phyloP scores from a whole-genome alignment of 371 early-diverging fungal genomes.

The Mortierella sp. region DNA sequence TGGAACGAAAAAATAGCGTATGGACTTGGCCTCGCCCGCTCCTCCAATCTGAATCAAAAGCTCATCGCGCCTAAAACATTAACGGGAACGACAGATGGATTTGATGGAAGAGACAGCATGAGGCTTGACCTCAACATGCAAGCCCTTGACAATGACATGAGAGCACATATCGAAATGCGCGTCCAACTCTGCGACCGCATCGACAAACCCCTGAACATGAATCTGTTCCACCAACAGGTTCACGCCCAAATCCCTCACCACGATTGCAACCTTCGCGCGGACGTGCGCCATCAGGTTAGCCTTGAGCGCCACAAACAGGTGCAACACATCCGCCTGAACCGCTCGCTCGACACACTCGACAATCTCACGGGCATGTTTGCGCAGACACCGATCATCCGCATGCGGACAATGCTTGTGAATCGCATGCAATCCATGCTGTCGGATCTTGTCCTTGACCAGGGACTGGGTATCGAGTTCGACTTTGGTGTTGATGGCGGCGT shows the following conservation, averaged over 20 bases:
- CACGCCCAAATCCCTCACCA: slow-evolving; percentile 19
- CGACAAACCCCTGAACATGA: slow-evolving; percentile 19
- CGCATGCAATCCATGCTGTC: background rate
- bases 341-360: slow-evolving; percentile 11
- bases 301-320: slow-evolving; percentile 31
- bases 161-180: slow-evolving; percentile 20
- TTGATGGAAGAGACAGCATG: slow-evolving; percentile 12
- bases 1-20: background rate
- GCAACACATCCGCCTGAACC: slow-evolving; percentile 22
- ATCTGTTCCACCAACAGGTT: slow-evolving; percentile 34
- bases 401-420: slow-evolving; percentile 18
- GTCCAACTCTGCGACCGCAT: slow-evolving; percentile 14
- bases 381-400: slow-evolving; percentile 10
- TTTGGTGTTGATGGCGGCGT: slow-evolving; percentile 21
- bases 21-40: background rate
- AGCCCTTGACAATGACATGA: slow-evolving; percentile 29
- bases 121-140: slow-evolving; percentile 13
- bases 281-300: slow-evolving; percentile 23
- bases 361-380: slow-evolving; percentile 12
- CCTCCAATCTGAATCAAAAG: background rate
- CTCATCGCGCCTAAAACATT: too few relatives aligned
- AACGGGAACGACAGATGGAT: background rate
- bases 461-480: slow-evolving; percentile 22
- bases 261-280: slow-evolving; percentile 12
- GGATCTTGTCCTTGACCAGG: slow-evolving; percentile 23